phyloP scores from a whole-genome alignment of 371 early-diverging fungal genomes.

The Batkoa obscura region DNA sequence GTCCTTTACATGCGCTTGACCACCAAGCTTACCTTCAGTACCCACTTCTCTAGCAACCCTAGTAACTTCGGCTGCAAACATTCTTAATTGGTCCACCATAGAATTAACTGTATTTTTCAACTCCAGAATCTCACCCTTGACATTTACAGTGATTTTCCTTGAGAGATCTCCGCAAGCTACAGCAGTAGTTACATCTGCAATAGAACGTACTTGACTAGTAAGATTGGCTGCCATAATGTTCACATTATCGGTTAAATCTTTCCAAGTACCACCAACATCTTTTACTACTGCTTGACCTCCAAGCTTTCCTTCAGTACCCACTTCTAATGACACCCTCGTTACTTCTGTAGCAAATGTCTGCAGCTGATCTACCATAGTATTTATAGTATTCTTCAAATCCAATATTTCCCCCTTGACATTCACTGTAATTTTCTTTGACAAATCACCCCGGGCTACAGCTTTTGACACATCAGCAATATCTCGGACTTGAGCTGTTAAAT shows the following conservation, averaged over 20 bases:
- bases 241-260: constrained; percentile 28
- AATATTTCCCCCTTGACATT: constrained; percentile 18
- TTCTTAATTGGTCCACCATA: constrained; percentile 27
- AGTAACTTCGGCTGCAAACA: constrained; percentile 28
- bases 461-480: constrained; percentile 23
- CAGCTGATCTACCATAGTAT: constrained; percentile 30
- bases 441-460: constrained; percentile 25
- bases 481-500: constrained; percentile 29
- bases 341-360: constrained; percentile 30
- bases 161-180: constrained; percentile 26
- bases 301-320: constrained; percentile 26
- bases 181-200: constrained; percentile 25
- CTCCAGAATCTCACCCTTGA: constrained; percentile 28
- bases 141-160: constrained; percentile 21
- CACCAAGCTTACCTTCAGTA: constrained; percentile 32
- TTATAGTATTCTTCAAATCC: constrained; percentile 21
- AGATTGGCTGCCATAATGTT: constrained; percentile 25
- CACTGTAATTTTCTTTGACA: constrained; percentile 25
- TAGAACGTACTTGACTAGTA: constrained; percentile 28
- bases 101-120: constrained; percentile 29
- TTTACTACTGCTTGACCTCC: constrained; percentile 26
- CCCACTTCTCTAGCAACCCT: constrained; percentile 29
- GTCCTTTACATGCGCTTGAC: constrained; percentile 30
- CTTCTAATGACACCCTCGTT: constrained; percentile 24
- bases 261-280: constrained; percentile 34